These are phyloP conservation scores for Pichia cephalocereana DNA, from an alignment of 805 yeast species.

Conservation along the genomic window DNA sequence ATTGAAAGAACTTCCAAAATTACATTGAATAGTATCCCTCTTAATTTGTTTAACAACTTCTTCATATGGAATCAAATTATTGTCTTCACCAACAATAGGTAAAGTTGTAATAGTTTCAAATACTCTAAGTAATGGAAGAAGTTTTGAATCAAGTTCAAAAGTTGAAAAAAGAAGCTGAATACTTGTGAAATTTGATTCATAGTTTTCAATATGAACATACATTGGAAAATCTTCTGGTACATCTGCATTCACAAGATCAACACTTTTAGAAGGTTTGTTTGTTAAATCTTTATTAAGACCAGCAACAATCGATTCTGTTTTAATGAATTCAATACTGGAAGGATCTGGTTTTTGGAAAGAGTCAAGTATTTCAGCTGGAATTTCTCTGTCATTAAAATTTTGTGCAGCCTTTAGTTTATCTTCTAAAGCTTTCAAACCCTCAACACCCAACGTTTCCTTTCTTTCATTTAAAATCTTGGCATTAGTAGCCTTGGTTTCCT, in stretches of 20 bases:
- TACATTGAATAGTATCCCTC: conserved; percentile 58
- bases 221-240: conserved; percentile 48
- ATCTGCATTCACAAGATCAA: conserved; percentile 16
- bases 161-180: conserved; percentile 55
- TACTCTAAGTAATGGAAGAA: conserved; percentile 59
- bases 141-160: conserved; percentile 36
- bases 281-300: conserved; percentile 34
- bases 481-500: conserved; percentile 39
- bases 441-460: conserved; percentile 42
- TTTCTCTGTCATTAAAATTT: conserved; percentile 57
- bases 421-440: conserved; percentile 47
- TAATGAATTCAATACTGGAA: conserved; percentile 59
- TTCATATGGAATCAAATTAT: conserved; percentile 54
- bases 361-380: conserved; percentile 59
- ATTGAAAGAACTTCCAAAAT: conserved; percentile 47
- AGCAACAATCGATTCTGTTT: conserved; percentile 55
- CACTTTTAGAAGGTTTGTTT: conserved; percentile 17
- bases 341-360: conserved; percentile 69
- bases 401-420: conserved; percentile 53
- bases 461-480: conserved; percentile 42
- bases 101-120: conserved; percentile 60
- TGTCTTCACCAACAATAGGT: conserved; percentile 60
- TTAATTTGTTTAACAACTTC: conserved; percentile 67
- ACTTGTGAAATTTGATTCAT: conserved; percentile 69
- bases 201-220: conserved; percentile 70